A percentile compares a stretch with the other conserved stretches of the same genome.
Conservation (phyloP, 257 asterid species). For the Jasminum sambac region DNA sequence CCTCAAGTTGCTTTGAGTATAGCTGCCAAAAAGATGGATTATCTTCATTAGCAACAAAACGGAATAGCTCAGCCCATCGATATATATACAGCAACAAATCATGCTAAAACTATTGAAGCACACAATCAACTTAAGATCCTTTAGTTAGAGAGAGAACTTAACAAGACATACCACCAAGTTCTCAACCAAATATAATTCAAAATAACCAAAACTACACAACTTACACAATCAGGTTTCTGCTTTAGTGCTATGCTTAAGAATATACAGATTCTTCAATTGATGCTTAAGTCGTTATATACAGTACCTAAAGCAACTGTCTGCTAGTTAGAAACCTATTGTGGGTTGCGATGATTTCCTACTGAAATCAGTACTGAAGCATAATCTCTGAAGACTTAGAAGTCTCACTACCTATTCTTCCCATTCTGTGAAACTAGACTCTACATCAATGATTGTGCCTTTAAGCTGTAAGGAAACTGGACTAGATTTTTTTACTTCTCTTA, state of each 20-base stretch:
- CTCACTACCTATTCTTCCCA: neutral
- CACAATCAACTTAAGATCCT: slow-evolving; percentile 9
- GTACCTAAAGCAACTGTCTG: neutral
- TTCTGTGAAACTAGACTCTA: too few species aligned
- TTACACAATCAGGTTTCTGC: neutral
- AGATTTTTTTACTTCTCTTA: too few species aligned
- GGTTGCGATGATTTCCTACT: neutral
- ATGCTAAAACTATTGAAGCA: slow-evolving; percentile 16
- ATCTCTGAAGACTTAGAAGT: neutral
- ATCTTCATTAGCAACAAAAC: slow-evolving; percentile 20
- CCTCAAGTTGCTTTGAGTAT: slow-evolving; percentile 94
- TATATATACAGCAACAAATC: slow-evolving; percentile 17
- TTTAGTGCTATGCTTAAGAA: neutral
- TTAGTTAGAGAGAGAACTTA: neutral
- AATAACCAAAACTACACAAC: neutral
- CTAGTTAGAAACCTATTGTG: neutral
- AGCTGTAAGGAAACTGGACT: too few species aligned
- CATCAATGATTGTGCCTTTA: too few species aligned
- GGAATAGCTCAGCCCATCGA: slow-evolving; percentile 13
- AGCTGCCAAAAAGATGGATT: slow-evolving; percentile 57
- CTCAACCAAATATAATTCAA: neutral
- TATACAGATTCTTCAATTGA: neutral
- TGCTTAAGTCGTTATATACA: neutral
- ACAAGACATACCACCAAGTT: neutral
- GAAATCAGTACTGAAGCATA: neutral